phyloP scores from a whole-genome alignment of 805 yeast species.

The Nakazawaea sp. region DNA sequence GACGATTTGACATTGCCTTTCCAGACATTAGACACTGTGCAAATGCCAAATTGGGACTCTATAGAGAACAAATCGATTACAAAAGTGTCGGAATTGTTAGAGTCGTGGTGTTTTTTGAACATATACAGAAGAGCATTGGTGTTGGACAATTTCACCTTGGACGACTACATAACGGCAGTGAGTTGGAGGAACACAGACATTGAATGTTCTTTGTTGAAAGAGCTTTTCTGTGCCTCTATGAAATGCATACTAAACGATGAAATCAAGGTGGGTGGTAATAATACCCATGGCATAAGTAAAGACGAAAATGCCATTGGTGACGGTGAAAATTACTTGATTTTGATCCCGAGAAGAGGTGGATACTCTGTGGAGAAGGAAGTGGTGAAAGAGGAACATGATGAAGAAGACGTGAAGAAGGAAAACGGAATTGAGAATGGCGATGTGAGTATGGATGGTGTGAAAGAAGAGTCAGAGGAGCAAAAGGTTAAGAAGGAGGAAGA shows the following conservation, averaged over 20 bases:
- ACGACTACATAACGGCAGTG: conserved; percentile 61
- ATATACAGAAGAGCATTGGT: conserved; percentile 57
- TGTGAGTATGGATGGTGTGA: conserved; percentile 12
- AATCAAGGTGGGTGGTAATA: conserved; percentile 24
- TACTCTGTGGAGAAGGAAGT: conserved; percentile 17
- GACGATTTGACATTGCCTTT: conserved; percentile 27
- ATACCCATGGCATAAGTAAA: conserved; percentile 13
- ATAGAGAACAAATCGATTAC: conserved; percentile 14
- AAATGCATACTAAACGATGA: conserved; percentile 44
- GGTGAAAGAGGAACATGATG: conserved; percentile 16
- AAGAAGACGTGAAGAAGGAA: conserved; percentile 17
- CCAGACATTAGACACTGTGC: conserved; percentile 13
- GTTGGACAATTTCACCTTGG: conserved; percentile 74
- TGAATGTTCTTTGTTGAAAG: conserved; percentile 50
- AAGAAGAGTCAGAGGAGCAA: conserved; percentile 19
- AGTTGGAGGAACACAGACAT: conserved; percentile 37
- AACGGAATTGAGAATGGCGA: conserved; percentile 21
- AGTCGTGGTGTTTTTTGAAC: conserved; percentile 71
- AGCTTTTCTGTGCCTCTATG: conserved; percentile 61
- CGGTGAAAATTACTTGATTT: conserved; percentile 11
- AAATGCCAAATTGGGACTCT: conserved; percentile 20
- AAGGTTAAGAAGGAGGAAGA: conserved; percentile 19
- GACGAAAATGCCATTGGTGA: conserved; percentile 14
- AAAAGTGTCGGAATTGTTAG: conserved; percentile 41
- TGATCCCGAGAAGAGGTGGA: conserved; percentile 11